Evolutionary conservation across 768 basidiomycete genomes (phyloP), one percentile per base, ranked within the genome.

Genomic region (Omphalotus guepiniiformis): DNA sequence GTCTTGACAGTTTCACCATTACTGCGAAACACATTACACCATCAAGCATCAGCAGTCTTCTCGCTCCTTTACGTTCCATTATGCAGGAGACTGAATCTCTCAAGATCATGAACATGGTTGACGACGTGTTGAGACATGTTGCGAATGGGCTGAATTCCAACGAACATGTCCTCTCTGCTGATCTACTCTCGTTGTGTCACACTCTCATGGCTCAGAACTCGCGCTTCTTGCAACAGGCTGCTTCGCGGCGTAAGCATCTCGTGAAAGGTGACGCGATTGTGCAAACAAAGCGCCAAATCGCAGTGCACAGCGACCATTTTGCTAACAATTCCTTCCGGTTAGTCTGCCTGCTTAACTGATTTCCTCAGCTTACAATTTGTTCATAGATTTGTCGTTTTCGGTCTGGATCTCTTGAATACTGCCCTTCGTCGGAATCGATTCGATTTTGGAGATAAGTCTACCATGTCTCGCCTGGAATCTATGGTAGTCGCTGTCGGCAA

Each of bases 161-260:
- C 63, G 64, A 73, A 22, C 76, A 83, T 45, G 71, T 97, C 32
- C 66, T 71, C 23, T 82, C 89, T 0, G 64, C 70, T 6, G 90
- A 89, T 53, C 62, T 94, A 15, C 72, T 97, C 46, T 79, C 82
- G 22, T 71, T 96, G 18, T 96, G 91, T 62, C 85, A 95, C 58
- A 88, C 92, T 1, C 73, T 99, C 29, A 80, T 98, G 64, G 92
- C 79, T 52, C 92, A 93, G 57, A 95, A 97, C 59, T 85, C 93
- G 41, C 75, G 78, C 37, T 97, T 97, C 66, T 72, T 95, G 28
- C 81, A 85, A 58, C 78, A 86, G 48, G 72, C 66, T 12, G 68
- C 72, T 39, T 51, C 68, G 40, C 67, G 66, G 16, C 61, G 55
- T 52, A 73, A 63, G 57, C 55, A 56, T 13, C 68, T 60, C 43